A percentile compares a stretch with the other conserved stretches of the same genome.
Evolutionary conservation across 192 early-diverging fungal species (phyloP).

Genomic region (Backusella westeae): DNA sequence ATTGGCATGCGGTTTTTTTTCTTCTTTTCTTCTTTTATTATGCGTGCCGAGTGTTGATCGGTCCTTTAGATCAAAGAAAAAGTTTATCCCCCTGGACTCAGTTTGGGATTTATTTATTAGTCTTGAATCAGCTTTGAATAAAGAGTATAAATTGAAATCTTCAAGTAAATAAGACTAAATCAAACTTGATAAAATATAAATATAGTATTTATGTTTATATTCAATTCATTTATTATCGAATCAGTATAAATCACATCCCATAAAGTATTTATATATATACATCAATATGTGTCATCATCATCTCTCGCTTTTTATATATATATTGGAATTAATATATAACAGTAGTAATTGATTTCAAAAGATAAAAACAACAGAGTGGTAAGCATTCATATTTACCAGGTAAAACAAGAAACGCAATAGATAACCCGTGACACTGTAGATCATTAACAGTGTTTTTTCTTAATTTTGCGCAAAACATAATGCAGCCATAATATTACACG

Average conservation of each 20-base stretch:
- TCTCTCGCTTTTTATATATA: too few relatives aligned
- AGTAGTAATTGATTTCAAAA: not conserved
- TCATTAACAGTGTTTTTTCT: not conserved
- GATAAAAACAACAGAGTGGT: not conserved
- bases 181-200: not conserved
- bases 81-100: not conserved
- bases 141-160: not conserved
- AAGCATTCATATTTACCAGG: not conserved
- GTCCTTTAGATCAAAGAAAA: not conserved
- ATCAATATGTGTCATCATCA: not conserved
- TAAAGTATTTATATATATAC: not conserved
- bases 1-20: not conserved
- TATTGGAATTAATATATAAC: not conserved
- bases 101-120: not conserved
- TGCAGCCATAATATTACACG: not conserved
- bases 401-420: not conserved
- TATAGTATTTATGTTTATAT: not conserved
- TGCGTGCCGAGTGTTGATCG: not conserved
- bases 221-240: not conserved
- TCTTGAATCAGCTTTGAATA: not conserved
- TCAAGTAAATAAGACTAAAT: not conserved
- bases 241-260: not conserved
- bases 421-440: constrained; percentile 3
- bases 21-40: not conserved
- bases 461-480: not conserved